Conservation (phyloP, 495 filamentous ascomycete genomes). For the Diplogelasinospora grovesii region DNA sequence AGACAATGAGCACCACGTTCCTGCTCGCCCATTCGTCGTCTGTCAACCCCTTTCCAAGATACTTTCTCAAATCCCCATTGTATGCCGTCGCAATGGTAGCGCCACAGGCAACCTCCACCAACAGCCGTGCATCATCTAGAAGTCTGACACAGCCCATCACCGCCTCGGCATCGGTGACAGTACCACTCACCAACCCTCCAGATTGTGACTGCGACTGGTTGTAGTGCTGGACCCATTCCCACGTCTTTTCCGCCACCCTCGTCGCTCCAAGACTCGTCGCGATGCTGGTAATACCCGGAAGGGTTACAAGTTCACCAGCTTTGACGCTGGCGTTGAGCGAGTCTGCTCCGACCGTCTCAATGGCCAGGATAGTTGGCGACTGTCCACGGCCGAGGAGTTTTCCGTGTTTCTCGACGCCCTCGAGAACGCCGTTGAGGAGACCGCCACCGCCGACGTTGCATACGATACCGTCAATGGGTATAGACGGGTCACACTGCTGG, state of each 20-base stretch:
- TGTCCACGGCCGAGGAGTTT: constrained; percentile 16
- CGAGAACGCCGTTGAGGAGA: constrained; percentile 69
- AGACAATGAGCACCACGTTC: constrained; percentile 80
- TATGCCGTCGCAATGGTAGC: constrained; percentile 66
- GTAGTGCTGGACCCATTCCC: constrained; percentile 50
- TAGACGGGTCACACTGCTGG: constrained; percentile 22
- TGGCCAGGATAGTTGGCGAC: constrained; percentile 57
- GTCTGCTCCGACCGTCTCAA: constrained; percentile 79
- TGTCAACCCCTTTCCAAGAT: constrained; percentile 48
- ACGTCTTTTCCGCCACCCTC: constrained; percentile 64
- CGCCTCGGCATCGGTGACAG: constrained; percentile 74
- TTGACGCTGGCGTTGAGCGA: constrained; percentile 56
- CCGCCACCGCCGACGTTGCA: constrained; percentile 89
- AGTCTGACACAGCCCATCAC: constrained; percentile 68
- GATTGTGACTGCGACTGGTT: background rate
- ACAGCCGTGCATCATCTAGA: constrained; percentile 72
- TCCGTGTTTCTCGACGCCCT: constrained; percentile 55
- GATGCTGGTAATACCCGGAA: constrained; percentile 71
- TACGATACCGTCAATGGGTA: constrained; percentile 58
- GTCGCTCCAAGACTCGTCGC: constrained; percentile 74
- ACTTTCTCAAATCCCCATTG: constrained; percentile 54
- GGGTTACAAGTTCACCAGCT: constrained; percentile 53
- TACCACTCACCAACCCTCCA: constrained; percentile 51
- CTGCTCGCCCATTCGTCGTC: constrained; percentile 47
- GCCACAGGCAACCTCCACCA: constrained; percentile 83